Evolutionary conservation across 345 rosid genomes (phyloP).

Genomic region (Eucalyptus pumila): DNA sequence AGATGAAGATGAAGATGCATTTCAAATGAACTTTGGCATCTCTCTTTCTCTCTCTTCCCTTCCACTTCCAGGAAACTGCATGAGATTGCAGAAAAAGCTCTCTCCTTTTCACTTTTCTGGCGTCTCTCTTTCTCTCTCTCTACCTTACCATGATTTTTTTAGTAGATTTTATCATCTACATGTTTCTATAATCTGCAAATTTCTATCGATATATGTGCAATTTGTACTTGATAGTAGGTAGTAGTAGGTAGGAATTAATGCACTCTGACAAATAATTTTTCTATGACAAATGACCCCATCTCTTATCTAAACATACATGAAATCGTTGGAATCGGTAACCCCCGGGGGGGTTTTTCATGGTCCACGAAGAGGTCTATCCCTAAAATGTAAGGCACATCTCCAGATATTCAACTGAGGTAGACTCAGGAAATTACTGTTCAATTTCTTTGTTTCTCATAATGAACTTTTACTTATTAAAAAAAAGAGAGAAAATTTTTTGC

Average conservation of each 20-base stretch:
- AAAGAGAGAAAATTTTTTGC: not conserved
- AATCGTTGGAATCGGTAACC: not conserved
- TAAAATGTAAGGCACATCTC: not conserved
- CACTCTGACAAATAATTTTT: not conserved
- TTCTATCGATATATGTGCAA: not conserved
- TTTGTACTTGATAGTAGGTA: not conserved
- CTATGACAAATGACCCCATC: not conserved
- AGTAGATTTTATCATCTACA: not conserved
- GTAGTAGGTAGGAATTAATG: not conserved
- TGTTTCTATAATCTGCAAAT: not conserved
- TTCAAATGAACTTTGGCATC: not conserved
- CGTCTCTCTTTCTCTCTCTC: not conserved
- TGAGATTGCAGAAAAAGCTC: not conserved
- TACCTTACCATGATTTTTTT: not conserved
- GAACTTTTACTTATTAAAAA: not conserved
- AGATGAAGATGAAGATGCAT: not conserved
- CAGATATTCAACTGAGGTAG: not conserved
- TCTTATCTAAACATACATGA: not conserved
- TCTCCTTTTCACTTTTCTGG: not conserved
- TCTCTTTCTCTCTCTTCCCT: not conserved
- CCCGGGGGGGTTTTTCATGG: no score
- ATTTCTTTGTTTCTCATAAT: not conserved
- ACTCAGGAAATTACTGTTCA: not conserved
- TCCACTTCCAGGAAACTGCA: not conserved
- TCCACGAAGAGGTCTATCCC: not conserved